These are phyloP conservation scores for Polytolypa hystricis DNA, from an alignment of 2,329 filamentous ascomycete genomes.

Conservation along the genomic window DNA sequence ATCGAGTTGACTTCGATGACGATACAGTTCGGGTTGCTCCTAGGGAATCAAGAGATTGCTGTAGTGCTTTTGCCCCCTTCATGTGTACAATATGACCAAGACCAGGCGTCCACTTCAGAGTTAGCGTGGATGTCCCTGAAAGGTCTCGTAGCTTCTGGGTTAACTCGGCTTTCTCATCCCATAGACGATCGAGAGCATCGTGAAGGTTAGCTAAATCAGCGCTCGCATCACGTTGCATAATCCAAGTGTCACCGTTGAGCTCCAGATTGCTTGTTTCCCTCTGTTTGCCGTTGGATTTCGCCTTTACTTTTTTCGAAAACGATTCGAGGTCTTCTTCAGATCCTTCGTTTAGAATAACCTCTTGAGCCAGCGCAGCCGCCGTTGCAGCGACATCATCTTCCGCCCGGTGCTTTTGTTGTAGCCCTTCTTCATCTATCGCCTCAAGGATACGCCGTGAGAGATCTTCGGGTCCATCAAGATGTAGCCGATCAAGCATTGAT, in stretches of 20 bases:
- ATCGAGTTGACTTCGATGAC: constrained; percentile 71
- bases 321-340: constrained; percentile 44
- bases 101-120: constrained; percentile 74
- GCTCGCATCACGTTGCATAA: constrained; percentile 58
- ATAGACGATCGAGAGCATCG: constrained; percentile 49
- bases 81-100: constrained; percentile 87
- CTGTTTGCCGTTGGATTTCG: constrained; percentile 18
- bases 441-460: constrained; percentile 61
- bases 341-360: constrained; percentile 57
- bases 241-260: constrained; percentile 45
- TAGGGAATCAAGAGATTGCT: constrained; percentile 31
- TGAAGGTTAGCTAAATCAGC: constrained; percentile 56
- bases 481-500: constrained; percentile 22
- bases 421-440: constrained; percentile 85
- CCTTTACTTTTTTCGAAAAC: constrained; percentile 42
- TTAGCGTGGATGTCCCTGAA: constrained; percentile 54
- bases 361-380: constrained; percentile 62
- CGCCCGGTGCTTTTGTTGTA: constrained; percentile 67
- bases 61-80: constrained; percentile 60
- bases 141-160: constrained; percentile 50
- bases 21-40: constrained; percentile 50
- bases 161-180: constrained; percentile 50
- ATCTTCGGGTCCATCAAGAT: constrained; percentile 52
- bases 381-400: constrained; percentile 61
- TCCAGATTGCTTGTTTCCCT: constrained; percentile 24